These are phyloP conservation scores for Arthroderma uncinatum DNA, from an alignment of 2,329 filamentous ascomycete genomes.

Conservation along the genomic window DNA sequence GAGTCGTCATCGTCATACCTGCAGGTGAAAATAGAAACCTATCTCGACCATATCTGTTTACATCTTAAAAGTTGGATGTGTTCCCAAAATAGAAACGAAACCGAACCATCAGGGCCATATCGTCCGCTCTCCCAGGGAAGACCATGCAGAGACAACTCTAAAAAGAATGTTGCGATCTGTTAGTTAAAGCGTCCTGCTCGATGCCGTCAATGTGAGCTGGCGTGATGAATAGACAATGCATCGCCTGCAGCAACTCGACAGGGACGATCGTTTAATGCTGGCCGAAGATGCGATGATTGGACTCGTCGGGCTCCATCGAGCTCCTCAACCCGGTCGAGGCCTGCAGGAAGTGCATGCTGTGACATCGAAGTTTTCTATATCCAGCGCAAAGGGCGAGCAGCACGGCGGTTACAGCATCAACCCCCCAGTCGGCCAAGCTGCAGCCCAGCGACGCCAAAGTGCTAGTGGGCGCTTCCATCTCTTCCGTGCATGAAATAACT, in stretches of 20 bases:
- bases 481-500: slow-evolving; percentile 3
- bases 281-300: not conserved
- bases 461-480: not conserved
- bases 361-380: not conserved
- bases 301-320: not conserved
- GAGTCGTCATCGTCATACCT: too few species aligned
- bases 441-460: not conserved
- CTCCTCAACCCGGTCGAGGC: not conserved
- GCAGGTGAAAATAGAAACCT: too few species aligned
- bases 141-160: not conserved
- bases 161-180: not conserved
- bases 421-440: not conserved
- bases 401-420: not conserved
- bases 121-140: not conserved
- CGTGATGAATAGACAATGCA: not conserved
- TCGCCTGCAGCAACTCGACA: not conserved
- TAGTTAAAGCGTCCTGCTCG: too few species aligned
- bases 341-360: not conserved
- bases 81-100: not conserved
- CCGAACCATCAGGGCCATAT: too few species aligned
- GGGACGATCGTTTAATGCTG: not conserved
- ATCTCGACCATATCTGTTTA: not conserved
- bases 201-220: not conserved
- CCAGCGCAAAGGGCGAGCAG: too few species aligned
- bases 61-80: not conserved